Evolutionary conservation across 1,284 basidiomycete genomes (phyloP).

Genomic region (Tilletiopsis washingtonensis): DNA sequence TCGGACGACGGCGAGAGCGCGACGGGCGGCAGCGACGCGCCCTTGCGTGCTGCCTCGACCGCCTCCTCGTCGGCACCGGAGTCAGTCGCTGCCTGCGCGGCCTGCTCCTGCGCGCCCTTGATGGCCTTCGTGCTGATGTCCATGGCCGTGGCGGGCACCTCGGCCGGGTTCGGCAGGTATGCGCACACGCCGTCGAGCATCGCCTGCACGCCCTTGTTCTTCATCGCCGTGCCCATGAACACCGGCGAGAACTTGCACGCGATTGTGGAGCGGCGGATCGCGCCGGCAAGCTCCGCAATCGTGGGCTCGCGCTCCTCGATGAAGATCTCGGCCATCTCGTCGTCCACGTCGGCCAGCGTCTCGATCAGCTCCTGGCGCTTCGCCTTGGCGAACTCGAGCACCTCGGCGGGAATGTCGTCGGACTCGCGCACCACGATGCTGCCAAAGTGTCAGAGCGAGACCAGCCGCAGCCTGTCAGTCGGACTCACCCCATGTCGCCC

Average conservation of each 20-base stretch:
- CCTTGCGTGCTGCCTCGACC: slow-evolving; percentile 20
- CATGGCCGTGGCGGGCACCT: slow-evolving; percentile 71
- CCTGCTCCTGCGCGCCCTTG: slow-evolving; percentile 30
- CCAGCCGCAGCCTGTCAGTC: background rate
- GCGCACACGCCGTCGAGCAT: slow-evolving; percentile 88
- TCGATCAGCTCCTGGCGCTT: slow-evolving; percentile 74
- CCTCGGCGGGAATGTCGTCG: slow-evolving; percentile 75
- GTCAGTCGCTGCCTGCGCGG: slow-evolving; percentile 24
- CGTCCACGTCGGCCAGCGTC: slow-evolving; percentile 90
- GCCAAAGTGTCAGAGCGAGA: background rate
- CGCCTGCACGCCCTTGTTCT: slow-evolving; percentile 93
- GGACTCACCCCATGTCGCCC: slow-evolving; percentile 77
- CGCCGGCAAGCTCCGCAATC: slow-evolving; percentile 62
- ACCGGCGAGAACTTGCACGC: slow-evolving; percentile 88
- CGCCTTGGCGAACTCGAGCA: slow-evolving; percentile 48
- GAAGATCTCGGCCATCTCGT: slow-evolving; percentile 83
- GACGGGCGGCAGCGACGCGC: slow-evolving; percentile 30
- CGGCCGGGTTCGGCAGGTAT: slow-evolving; percentile 87
- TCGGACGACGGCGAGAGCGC: slow-evolving; percentile 46
- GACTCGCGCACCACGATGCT: slow-evolving; percentile 73
- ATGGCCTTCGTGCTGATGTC: slow-evolving; percentile 62
- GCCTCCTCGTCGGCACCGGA: slow-evolving; percentile 18
- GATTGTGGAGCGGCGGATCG: slow-evolving; percentile 83
- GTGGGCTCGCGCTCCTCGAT: slow-evolving; percentile 58
- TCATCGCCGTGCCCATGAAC: slow-evolving; percentile 93